These are phyloP conservation scores for Parmelia sp. DNA, from an alignment of 495 filamentous ascomycete genomes.

Conservation along the genomic window DNA sequence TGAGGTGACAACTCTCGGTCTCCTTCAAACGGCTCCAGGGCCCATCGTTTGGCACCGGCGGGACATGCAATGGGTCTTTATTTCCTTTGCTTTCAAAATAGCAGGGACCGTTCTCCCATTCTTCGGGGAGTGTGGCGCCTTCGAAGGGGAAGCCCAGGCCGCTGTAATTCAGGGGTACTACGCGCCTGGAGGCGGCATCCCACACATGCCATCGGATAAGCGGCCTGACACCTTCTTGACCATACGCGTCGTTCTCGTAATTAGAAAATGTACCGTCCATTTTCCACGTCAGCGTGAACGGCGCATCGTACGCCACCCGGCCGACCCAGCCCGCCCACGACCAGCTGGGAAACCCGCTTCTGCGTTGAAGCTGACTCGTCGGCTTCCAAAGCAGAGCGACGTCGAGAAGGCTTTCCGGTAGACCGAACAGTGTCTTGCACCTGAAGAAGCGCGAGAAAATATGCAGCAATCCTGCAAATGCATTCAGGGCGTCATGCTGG, in stretches of 20 bases:
- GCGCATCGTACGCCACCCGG: slow-evolving; percentile 11
- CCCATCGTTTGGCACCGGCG: background rate
- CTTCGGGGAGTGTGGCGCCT: slow-evolving; percentile 2
- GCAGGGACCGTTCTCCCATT: slow-evolving; percentile 6
- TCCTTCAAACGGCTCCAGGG: background rate
- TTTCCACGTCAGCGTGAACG: slow-evolving; percentile 6
- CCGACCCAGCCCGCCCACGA: slow-evolving; percentile 16
- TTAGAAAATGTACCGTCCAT: background rate
- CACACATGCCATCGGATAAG: slow-evolving; percentile 7
- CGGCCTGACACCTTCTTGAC: slow-evolving; percentile 4
- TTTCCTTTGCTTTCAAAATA: slow-evolving; percentile 8
- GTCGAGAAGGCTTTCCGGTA: slow-evolving; percentile 7
- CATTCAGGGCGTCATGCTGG: slow-evolving; percentile 12
- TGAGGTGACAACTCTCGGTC: background rate
- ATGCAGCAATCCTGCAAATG: slow-evolving; percentile 2
- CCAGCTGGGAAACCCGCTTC: slow-evolving; percentile 12
- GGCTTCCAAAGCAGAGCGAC: slow-evolving; percentile 13
- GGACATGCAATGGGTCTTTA: background rate
- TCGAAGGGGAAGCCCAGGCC: slow-evolving; percentile 10
- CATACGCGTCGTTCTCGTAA: slow-evolving; percentile 1
- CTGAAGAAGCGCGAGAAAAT: slow-evolving; percentile 6
- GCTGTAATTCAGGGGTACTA: slow-evolving; percentile 2
- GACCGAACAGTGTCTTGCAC: slow-evolving; percentile 3
- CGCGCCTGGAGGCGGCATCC: background rate
- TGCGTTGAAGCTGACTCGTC: slow-evolving; percentile 1